Evolutionary conservation across 495 filamentous ascomycete genomes (phyloP).

Genomic region (Podospora pseudocomata): DNA sequence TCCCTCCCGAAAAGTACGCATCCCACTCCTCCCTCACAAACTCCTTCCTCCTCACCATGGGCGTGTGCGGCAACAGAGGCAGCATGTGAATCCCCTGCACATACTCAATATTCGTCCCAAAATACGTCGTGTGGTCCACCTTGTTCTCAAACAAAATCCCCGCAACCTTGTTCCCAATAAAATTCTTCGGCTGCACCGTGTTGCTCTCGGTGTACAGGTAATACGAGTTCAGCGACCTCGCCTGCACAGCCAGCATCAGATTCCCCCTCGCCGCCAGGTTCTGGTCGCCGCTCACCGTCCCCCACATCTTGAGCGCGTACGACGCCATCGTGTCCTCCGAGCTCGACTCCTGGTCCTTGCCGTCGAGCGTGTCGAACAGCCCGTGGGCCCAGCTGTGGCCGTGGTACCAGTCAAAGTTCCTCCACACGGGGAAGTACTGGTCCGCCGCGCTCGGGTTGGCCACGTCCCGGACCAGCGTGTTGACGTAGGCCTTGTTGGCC

Average conservation of each 20-base stretch:
- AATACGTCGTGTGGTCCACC: constrained; percentile 91
- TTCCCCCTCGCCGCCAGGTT: constrained; percentile 73
- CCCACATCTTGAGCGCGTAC: constrained; percentile 95
- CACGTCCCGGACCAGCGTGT: constrained; percentile 71
- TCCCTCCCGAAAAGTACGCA: constrained; percentile 62
- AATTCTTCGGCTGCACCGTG: constrained; percentile 68
- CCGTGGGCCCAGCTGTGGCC: constrained; percentile 97
- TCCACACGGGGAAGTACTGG: constrained; percentile 77
- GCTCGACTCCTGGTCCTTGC: constrained; percentile 88
- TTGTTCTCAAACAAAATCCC: constrained; percentile 98
- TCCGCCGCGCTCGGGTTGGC: constrained; percentile 73
- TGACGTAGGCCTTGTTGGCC: constrained; percentile 72
- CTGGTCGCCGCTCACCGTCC: constrained; percentile 63
- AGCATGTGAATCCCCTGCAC: constrained; percentile 98
- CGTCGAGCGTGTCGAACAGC: constrained; percentile 84
- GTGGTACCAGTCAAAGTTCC: constrained; percentile 89
- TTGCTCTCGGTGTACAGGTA: constrained; percentile 73
- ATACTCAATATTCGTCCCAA: constrained; percentile 74
- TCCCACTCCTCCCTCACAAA: constrained; percentile 89
- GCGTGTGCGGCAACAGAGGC: constrained; percentile 69
- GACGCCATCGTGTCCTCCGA: constrained; percentile 88
- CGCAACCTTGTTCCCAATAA: constrained; percentile 79
- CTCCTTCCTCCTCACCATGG: constrained; percentile 59
- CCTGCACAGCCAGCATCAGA: constrained; percentile 73
- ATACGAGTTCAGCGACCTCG: constrained; percentile 68